Conservation (phyloP, 2,329 filamentous ascomycete species). For the Calycina marina region DNA sequence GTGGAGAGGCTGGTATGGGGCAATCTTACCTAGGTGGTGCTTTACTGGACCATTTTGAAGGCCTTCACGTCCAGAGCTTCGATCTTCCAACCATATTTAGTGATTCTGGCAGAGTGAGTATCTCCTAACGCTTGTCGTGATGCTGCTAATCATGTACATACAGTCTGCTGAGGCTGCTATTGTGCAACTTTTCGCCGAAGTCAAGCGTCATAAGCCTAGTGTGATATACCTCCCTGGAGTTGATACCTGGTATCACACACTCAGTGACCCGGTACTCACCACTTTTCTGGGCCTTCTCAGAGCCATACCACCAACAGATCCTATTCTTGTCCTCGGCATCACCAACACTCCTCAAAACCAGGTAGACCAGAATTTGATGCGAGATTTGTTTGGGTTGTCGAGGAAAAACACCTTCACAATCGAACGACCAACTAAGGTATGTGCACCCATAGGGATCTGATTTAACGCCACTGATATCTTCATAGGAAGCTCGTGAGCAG, state of each 20-base stretch:
- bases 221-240: slow-evolving; percentile 90
- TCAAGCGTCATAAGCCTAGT: slow-evolving; percentile 86
- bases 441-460: too few relatives aligned
- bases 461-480: too few relatives aligned
- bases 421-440: slow-evolving; percentile 46
- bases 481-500: slow-evolving; percentile 48
- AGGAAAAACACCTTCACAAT: slow-evolving; percentile 63
- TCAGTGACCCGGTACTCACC: slow-evolving; percentile 51
- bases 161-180: slow-evolving; percentile 58
- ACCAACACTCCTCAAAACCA: slow-evolving; percentile 54
- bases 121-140: neutral
- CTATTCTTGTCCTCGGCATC: slow-evolving; percentile 76
- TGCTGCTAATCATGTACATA: too few relatives aligned
- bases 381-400: slow-evolving; percentile 76
- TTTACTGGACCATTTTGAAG: slow-evolving; percentile 80
- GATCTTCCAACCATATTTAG: slow-evolving; percentile 78
- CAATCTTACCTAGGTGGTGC: slow-evolving; percentile 80
- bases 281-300: slow-evolving; percentile 74
- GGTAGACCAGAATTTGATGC: slow-evolving; percentile 48
- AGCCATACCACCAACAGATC: slow-evolving; percentile 78
- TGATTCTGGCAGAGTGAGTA: slow-evolving; percentile 58
- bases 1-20: slow-evolving; percentile 78
- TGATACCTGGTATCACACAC: slow-evolving; percentile 62
- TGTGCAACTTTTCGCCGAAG: slow-evolving; percentile 80
- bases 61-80: slow-evolving; percentile 87